A percentile compares a stretch with the other conserved stretches of the same genome.
Conservation (phyloP, 1,284 basidiomycete genomes). For the Sporisorium reilianum region DNA sequence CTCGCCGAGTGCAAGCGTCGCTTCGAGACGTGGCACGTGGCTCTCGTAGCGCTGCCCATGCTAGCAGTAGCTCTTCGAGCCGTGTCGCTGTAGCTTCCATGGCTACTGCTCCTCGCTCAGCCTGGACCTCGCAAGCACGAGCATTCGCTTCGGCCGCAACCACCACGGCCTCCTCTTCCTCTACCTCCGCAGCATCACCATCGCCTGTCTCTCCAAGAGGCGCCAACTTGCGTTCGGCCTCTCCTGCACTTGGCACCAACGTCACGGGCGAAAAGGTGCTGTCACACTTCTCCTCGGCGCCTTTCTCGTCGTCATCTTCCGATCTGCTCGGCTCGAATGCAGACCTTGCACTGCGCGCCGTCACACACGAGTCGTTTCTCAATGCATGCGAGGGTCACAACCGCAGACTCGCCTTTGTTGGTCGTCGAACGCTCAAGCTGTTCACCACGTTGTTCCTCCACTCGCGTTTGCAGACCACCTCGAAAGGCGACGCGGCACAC, state of each 20-base stretch:
- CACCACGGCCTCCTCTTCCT: constrained; percentile 24
- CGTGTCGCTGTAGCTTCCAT: constrained; percentile 7
- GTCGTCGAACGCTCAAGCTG: constrained; percentile 61
- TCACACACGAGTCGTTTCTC: constrained; percentile 65
- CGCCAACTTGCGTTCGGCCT: constrained; percentile 8
- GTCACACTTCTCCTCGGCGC: constrained; percentile 35
- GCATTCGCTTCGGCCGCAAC: constrained; percentile 31
- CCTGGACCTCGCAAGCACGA: constrained; percentile 10
- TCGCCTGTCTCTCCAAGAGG: constrained; percentile 18
- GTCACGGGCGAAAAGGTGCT: constrained; percentile 43
- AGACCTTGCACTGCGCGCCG: constrained; percentile 50
- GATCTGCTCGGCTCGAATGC: constrained; percentile 51
- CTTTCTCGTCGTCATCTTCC: constrained; percentile 35
- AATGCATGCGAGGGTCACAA: constrained; percentile 61
- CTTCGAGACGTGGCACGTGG: constrained; percentile 18
- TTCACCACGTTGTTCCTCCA: constrained; percentile 62
- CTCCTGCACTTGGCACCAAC: constrained; percentile 31
- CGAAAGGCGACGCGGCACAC: constrained; percentile 20
- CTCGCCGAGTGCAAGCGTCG: constrained; percentile 23
- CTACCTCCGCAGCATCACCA: constrained; percentile 23
- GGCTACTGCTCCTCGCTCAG: constrained; percentile 8
- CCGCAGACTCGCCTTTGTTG: constrained; percentile 62
- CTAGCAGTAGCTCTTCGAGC: constrained; percentile 13
- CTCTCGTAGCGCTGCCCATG: constrained; percentile 3
- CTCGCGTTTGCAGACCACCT: constrained; percentile 27